Base-by-base conservation (phyloP, 108 stramenopile genomes). In the Mayamaea pseudoterrestris region DNA sequence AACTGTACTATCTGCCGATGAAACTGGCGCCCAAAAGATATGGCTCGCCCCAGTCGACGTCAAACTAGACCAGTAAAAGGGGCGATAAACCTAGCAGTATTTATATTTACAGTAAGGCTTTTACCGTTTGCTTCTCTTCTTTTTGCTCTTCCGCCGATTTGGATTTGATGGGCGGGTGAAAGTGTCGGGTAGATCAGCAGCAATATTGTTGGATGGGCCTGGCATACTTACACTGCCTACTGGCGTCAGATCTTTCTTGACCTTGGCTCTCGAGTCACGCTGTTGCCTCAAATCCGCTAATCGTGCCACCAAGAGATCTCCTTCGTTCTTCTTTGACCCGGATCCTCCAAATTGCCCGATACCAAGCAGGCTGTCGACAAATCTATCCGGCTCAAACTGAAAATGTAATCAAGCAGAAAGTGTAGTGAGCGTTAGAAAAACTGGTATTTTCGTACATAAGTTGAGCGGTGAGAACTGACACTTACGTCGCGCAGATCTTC, bases 401-500 rank as follows among this genome's bases (percentile, higher is more conserved):
- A 23, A 25, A 42, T 34, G 26, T 34, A 16, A 41, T 23, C 25
- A 44, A 21, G 23, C 5, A 47, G 8, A 17, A 57, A 20, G 18
- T 13, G 27, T 41, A 30, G 26, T 49, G 0, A 30, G 29, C 46
- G 22, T 50, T 4, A 1, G 5, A 5, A 12, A 21, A 30, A 42
- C 44, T 18, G 7, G 5, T 47, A 9, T 22, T 8, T 45, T 11
- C 8, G 12, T 12, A 42, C 12, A 23, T 34, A 11, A 8, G 12
- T 34, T 34, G 9, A 34, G 32, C 8, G 12, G 12, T 34, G 9
- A 34, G 12, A 11, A 34, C 27, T 8, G 14, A 12, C 22, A 76
- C 83, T 76, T 70, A 86, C 84, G 69, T 90, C 87, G 41, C 66
- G 66, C 42, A 90, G 58, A 66, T 90, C 87, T 30, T 80, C 72